These are phyloP conservation scores for Cyclotella kingstonii DNA, from an alignment of 108 stramenopile genomes.

Conservation along the genomic window DNA sequence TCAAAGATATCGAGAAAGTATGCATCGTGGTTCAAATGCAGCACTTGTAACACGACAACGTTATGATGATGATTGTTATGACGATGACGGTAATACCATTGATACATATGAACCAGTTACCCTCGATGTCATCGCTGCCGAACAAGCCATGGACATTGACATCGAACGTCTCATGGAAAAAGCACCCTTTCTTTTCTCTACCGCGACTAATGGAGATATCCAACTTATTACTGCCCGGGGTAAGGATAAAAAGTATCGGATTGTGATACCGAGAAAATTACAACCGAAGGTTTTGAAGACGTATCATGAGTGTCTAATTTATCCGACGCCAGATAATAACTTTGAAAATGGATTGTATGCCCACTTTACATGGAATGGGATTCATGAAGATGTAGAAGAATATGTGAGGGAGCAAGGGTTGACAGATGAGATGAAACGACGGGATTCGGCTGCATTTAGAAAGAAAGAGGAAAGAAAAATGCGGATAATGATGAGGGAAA, in stretches of 20 bases:
- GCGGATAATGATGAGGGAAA: not conserved
- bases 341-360: conserved; percentile 30
- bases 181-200: conserved; percentile 25
- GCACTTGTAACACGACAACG: conserved; percentile 17
- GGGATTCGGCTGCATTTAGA: conserved; percentile 1
- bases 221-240: conserved; percentile 32
- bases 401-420: conserved; percentile 26
- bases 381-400: conserved; percentile 25
- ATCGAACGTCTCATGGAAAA: conserved; percentile 20
- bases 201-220: conserved; percentile 26
- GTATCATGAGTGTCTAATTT: conserved; percentile 34
- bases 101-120: conserved; percentile 23
- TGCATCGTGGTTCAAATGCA: conserved; percentile 18
- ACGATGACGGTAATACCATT: conserved; percentile 8
- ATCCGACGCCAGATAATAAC: conserved; percentile 33
- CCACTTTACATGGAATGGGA: conserved; percentile 38
- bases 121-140: conserved; percentile 29
- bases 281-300: conserved; percentile 30
- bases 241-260: conserved; percentile 31
- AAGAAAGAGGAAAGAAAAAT: not conserved
- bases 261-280: conserved; percentile 21
- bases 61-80: conserved; percentile 8
- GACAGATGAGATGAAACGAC: conserved; percentile 30
- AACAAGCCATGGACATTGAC: conserved; percentile 15
- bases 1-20: conserved; percentile 15